Percentiles rank a stretch among this genome's conserved stretches.
Evolutionary conservation across 2,329 filamentous ascomycete genomes (phyloP).

Genomic region (Ophiocordyceps sinensis): DNA sequence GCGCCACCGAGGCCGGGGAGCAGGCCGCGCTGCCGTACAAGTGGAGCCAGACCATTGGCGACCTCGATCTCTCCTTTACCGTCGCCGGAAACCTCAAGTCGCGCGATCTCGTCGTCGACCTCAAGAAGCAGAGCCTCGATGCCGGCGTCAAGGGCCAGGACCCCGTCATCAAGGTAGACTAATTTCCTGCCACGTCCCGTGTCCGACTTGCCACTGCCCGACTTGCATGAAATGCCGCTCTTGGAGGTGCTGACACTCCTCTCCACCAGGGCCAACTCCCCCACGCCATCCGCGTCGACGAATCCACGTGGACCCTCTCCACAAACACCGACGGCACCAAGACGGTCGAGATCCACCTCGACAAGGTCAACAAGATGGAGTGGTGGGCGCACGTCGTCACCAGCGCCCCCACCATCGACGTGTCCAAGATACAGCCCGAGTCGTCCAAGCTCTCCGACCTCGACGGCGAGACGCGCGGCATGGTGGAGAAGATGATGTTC

Average conservation of each 20-base stretch:
- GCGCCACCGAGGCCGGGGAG: constrained; percentile 66
- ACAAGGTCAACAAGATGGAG: constrained; percentile 94
- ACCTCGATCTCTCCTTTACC: constrained; percentile 65
- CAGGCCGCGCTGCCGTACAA: constrained; percentile 90
- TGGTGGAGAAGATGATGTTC: constrained; percentile 99
- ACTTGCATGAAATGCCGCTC: background rate
- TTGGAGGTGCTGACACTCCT: background rate
- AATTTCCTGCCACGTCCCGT: background rate
- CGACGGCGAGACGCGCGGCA: constrained; percentile 83
- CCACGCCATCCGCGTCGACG: constrained; percentile 64
- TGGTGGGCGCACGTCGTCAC: constrained; percentile 96
- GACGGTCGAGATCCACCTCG: constrained; percentile 67
- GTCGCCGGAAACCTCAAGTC: constrained; percentile 76
- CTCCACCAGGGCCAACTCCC: constrained; percentile 62
- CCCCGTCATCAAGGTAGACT: constrained; percentile 62
- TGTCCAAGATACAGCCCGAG: constrained; percentile 87
- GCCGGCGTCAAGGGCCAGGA: constrained; percentile 82
- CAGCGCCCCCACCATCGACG: constrained; percentile 79
- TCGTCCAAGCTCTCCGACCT: constrained; percentile 83
- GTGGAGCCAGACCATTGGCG: constrained; percentile 86
- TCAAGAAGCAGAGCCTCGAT: constrained; percentile 64
- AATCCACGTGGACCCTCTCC: constrained; percentile 88
- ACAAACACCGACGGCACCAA: constrained; percentile 54
- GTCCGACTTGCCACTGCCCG: background rate
- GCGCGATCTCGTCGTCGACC: constrained; percentile 66